Percentiles rank a stretch among this genome's conserved stretches.
These are phyloP conservation scores for Acer saccharum DNA, from an alignment of 345 rosid species.

Conservation along the genomic window DNA sequence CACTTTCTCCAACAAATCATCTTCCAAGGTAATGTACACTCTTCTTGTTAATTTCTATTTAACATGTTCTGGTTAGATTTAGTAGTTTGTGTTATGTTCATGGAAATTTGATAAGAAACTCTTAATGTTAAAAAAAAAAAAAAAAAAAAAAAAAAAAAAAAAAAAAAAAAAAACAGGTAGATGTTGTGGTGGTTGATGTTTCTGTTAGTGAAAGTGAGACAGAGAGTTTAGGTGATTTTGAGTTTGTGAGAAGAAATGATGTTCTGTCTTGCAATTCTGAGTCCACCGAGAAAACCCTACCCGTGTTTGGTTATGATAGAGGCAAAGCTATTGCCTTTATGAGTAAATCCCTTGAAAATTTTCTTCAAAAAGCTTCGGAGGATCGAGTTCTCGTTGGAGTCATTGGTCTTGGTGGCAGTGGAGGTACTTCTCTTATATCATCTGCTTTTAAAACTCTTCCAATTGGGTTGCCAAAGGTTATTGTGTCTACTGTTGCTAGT, in stretches of 20 bases:
- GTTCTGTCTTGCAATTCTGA: conserved; percentile 50
- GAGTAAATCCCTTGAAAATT: conserved; percentile 66
- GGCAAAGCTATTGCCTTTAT: conserved; percentile 68
- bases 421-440: conserved; percentile 83
- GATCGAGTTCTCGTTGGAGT: conserved; percentile 58
- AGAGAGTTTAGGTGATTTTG: conserved; percentile 39
- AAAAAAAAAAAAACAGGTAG: conserved; percentile 39
- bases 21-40: conserved; percentile 45
- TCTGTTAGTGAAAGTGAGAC: conserved; percentile 49
- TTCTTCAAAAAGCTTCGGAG: conserved; percentile 41
- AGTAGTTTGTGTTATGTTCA: background rate
- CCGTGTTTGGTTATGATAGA: conserved; percentile 60
- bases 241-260: conserved; percentile 52
- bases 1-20: conserved; percentile 42
- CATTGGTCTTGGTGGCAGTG: conserved; percentile 86
- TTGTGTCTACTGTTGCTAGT: conserved; percentile 91
- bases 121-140: conserved; percentile 2
- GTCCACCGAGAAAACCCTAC: conserved; percentile 22
- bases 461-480: conserved; percentile 75
- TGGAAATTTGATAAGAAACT: background rate
- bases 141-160: background rate
- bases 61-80: background rate
- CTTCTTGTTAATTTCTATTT: background rate
- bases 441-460: conserved; percentile 77
- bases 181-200: conserved; percentile 76